Base-by-base conservation (phyloP, 345 rosid species). In the Hypericum perforatum region DNA sequence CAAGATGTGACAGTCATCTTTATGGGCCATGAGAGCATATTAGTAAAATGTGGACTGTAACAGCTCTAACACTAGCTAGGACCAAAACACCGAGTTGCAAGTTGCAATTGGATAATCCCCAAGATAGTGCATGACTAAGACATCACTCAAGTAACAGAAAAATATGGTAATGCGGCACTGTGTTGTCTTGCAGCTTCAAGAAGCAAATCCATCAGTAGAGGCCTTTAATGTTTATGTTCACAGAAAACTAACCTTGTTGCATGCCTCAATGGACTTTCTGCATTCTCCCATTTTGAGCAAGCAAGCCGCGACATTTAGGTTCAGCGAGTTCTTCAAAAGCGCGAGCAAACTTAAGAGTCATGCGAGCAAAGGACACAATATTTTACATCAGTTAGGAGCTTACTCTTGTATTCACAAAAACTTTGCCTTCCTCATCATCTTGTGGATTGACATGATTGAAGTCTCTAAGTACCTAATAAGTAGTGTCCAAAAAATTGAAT, bases 391-490 rank as follows among this genome's bases (percentile, higher is more conserved):
- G 42, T 15, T 13, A 41, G 12, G 52, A 13, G 38, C 90, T 67
- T 67, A 92, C 97, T 72, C 95, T 75, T 57, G 87, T 68, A 41
- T 77, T 75, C 43, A 64, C 63, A 78, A 92, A 92, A 52, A 78
- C 63, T 70, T 85, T 92, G 57, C 95, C 98, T 59, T 88, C 98
- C 51, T 85, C 95, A 0, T 92, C 95, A 59, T 89, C 95, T 72
- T 85, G 99, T 36, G 99, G 95, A 60, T 92, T 83, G 39, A 85
- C 99, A 65, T 92, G 99, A 78, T 92, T 92, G 68, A 92, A 89
- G 71, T 89, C 95, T 70, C 97, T 78, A 54, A 92, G 89, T 45
- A 88, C 91, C 98, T 92, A 68, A 47, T 57, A 10, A 45, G 11
- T 44, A 65, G 46, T 36, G 53, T n/a, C 43, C 16, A 5, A 3